A percentile compares a stretch with the other conserved stretches of the same genome.
phyloP scores from a whole-genome alignment of 2,329 filamentous ascomycete species.

The Botrytis tulipae region DNA sequence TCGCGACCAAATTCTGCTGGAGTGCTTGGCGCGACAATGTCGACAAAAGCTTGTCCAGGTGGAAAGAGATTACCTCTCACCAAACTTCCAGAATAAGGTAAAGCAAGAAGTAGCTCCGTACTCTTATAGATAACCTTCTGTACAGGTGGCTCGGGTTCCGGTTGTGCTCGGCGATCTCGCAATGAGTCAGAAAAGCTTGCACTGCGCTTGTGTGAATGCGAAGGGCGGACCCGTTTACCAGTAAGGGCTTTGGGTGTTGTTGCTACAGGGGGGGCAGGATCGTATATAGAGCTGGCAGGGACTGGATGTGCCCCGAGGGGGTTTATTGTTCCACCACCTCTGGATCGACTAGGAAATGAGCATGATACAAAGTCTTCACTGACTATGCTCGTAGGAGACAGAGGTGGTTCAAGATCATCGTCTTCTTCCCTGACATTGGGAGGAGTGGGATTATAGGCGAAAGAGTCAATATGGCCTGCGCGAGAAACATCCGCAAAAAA shows the following conservation, averaged over 20 bases:
- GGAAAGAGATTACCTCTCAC: slow-evolving; percentile 84
- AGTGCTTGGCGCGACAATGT: slow-evolving; percentile 56
- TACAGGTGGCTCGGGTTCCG: slow-evolving; percentile 42
- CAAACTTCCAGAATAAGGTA: slow-evolving; percentile 75
- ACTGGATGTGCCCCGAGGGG: slow-evolving; percentile 56
- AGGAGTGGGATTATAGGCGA: slow-evolving; percentile 36
- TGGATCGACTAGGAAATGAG: slow-evolving; percentile 57
- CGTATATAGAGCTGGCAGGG: slow-evolving; percentile 50
- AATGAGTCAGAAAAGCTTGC: slow-evolving; percentile 85
- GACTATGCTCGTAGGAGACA: slow-evolving; percentile 56
- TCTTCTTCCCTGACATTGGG: slow-evolving; percentile 8
- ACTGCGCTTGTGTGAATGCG: slow-evolving; percentile 72
- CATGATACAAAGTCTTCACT: slow-evolving; percentile 63
- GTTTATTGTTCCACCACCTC: slow-evolving; percentile 45
- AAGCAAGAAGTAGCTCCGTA: slow-evolving; percentile 57
- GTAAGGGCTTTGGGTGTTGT: slow-evolving; percentile 57
- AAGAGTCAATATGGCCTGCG: slow-evolving; percentile 49
- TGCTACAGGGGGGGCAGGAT: slow-evolving; percentile 51
- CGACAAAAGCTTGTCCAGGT: slow-evolving; percentile 77
- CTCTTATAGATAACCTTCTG: slow-evolving; percentile 54
- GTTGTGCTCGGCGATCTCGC: slow-evolving; percentile 57
- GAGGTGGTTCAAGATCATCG: slow-evolving; percentile 37
- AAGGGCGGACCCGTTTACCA: slow-evolving; percentile 58
- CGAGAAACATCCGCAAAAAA: slow-evolving; percentile 50
- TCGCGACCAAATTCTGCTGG: slow-evolving; percentile 48